phyloP scores from a whole-genome alignment of 2,329 filamentous ascomycete genomes.

The Drechslerella dactyloides region DNA sequence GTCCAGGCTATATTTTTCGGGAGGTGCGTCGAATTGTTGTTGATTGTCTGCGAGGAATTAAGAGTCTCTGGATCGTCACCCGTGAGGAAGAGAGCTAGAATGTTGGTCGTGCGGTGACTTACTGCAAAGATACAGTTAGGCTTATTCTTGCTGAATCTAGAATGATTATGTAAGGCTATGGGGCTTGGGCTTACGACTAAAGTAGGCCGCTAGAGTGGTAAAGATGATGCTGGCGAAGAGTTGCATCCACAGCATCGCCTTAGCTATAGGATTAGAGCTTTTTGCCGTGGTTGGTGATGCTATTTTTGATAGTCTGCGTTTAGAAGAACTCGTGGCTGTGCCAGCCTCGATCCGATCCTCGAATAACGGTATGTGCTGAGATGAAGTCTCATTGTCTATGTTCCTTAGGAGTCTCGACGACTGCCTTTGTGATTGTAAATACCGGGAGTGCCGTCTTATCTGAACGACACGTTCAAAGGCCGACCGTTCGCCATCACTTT shows the following conservation, averaged over 20 bases:
- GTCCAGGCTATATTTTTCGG: slow-evolving; percentile 40
- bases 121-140: slow-evolving; percentile 10
- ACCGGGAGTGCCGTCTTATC: slow-evolving; percentile 34
- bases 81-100: slow-evolving; percentile 31
- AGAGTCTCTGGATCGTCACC: slow-evolving; percentile 23
- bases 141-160: background rate
- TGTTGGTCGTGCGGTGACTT: slow-evolving; percentile 39
- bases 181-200: slow-evolving; percentile 22
- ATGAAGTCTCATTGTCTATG: background rate
- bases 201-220: slow-evolving; percentile 39
- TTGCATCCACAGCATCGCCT: slow-evolving; percentile 43
- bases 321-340: background rate
- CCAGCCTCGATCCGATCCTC: background rate
- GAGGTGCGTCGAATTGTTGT: slow-evolving; percentile 34
- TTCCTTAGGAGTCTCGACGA: background rate
- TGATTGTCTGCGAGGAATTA: slow-evolving; percentile 27
- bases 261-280: slow-evolving; percentile 25
- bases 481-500: slow-evolving; percentile 22
- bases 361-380: background rate
- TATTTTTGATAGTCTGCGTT: background rate
- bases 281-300: background rate
- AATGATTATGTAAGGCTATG: no score
- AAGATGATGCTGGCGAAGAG: slow-evolving; percentile 42
- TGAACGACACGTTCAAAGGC: slow-evolving; percentile 36
- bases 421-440: slow-evolving; percentile 6